Evolutionary conservation across 495 filamentous ascomycete genomes (phyloP), one percentile per base, ranked within the genome.

Genomic region (Aspergillus avenaceus): DNA sequence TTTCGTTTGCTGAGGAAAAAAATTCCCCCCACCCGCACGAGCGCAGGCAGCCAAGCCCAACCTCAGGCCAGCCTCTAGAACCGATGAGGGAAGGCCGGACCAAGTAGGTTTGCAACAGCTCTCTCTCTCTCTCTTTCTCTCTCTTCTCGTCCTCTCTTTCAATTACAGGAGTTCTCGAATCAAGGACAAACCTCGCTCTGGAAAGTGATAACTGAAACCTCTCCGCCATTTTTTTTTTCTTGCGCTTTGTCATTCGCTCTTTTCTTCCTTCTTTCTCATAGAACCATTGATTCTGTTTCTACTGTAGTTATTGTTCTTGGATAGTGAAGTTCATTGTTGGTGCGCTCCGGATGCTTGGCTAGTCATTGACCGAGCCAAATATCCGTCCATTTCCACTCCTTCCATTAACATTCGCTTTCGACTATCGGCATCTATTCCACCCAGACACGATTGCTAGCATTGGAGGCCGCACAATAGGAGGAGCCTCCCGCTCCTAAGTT

Each of bases 401-500:
- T 42, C 40, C 52, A 43, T 38, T 23, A 32, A 32, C 36, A 23
- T 41, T 34, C 44, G 32, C 27, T 29, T 8, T 41, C 41, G 31
- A 21, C 41, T 52, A 40, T 50, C 4, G 38, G n/a, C 7, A 9
- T 26, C 36, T 34, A 18, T 16, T 42, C 47, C 48, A n/a, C 32
- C 50, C 32, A 32, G 46, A 49, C 28, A 38, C 44, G 41, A 63
- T 59, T 60, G 54, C 52, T 58, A 55, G 66, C 58, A 66, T 60
- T 74, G 73, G 68, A 70, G 62, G 56, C 55, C 55, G 57, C 64
- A 63, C 51, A 48, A 55, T 41, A 52, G 57, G 54, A 64, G 71
- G 73, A 67, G 71, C 73, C 61, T 41, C 56, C 52, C 58, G 73
- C 71, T 74, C 70, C 73, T 69, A 41, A n/a, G 45, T 56, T 41